phyloP scores from a whole-genome alignment of 805 yeast species.

The Saturnispora kantuleensis region DNA sequence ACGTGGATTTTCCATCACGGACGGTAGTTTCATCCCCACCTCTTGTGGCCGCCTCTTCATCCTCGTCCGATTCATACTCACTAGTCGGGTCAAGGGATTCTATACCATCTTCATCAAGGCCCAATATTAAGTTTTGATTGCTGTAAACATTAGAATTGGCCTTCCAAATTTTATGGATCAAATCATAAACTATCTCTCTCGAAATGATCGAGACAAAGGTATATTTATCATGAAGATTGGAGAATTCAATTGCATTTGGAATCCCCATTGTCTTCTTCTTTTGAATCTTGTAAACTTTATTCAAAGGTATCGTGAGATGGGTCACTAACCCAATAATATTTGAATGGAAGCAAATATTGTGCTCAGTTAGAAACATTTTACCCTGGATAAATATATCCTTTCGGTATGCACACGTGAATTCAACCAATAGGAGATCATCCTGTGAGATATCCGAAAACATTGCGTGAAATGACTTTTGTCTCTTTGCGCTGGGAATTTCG shows the following conservation, averaged over 20 bases:
- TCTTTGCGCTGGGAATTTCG: slow-evolving; percentile 36
- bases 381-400: slow-evolving; percentile 66
- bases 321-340: slow-evolving; percentile 63
- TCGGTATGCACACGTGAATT: slow-evolving; percentile 52
- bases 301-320: slow-evolving; percentile 44
- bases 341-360: slow-evolving; percentile 52
- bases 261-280: slow-evolving; percentile 57
- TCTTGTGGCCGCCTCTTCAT: slow-evolving; percentile 24
- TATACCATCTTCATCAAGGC: slow-evolving; percentile 14
- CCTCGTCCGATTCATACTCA: slow-evolving; percentile 25
- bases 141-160: slow-evolving; percentile 25
- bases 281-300: slow-evolving; percentile 53
- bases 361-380: slow-evolving; percentile 46
- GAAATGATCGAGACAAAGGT: slow-evolving; percentile 57
- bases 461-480: slow-evolving; percentile 52
- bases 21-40: slow-evolving; percentile 16
- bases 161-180: slow-evolving; percentile 57
- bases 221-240: slow-evolving; percentile 52
- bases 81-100: slow-evolving; percentile 4
- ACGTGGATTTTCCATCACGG: no score
- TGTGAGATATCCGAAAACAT: slow-evolving; percentile 43
- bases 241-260: slow-evolving; percentile 58
- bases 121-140: slow-evolving; percentile 7
- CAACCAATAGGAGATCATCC: slow-evolving; percentile 47
- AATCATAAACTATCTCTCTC: slow-evolving; percentile 43